These are phyloP conservation scores for Daphne laureola DNA, from an alignment of 441 rosid species.

Conservation along the genomic window DNA sequence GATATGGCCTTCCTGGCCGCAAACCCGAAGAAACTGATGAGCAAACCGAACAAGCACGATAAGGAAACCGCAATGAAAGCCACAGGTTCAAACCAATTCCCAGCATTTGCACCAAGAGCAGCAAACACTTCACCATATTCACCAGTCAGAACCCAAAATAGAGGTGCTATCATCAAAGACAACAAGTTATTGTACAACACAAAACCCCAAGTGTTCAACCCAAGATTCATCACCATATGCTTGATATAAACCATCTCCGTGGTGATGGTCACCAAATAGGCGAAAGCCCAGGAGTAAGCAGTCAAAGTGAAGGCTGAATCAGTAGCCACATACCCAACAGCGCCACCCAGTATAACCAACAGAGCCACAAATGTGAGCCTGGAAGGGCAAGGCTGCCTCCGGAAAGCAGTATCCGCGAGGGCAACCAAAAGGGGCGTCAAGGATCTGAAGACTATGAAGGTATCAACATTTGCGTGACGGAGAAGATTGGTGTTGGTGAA, in stretches of 20 bases:
- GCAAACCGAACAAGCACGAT: conserved; percentile 87
- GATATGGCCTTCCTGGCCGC: conserved; percentile 92
- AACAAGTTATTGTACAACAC: conserved; percentile 77
- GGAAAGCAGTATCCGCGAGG: conserved; percentile 68
- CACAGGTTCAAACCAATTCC: conserved; percentile 49
- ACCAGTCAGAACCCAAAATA: conserved; percentile 81
- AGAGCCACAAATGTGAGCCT: conserved; percentile 59
- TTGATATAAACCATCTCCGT: conserved; percentile 95
- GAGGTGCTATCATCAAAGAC: conserved; percentile 76
- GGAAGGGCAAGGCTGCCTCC: conserved; percentile 79
- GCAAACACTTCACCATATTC: conserved; percentile 60
- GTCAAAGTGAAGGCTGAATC: conserved; percentile 79
- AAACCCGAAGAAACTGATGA: conserved; percentile 90
- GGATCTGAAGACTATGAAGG: conserved; percentile 87
- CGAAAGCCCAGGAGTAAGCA: conserved; percentile 85
- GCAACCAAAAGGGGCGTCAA: conserved; percentile 92
- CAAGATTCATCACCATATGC: conserved; percentile 88
- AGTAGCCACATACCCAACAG: conserved; percentile 85
- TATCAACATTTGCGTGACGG: conserved; percentile 93
- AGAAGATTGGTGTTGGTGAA: conserved; percentile 92
- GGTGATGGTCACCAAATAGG: conserved; percentile 77
- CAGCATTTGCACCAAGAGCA: conserved; percentile 40
- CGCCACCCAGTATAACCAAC: conserved; percentile 68
- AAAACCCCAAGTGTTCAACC: conserved; percentile 92
- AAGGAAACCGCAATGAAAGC: conserved; percentile 62